Evolutionary conservation across 768 basidiomycete species (phyloP).

Genomic region (Kwoniella heveanensis): DNA sequence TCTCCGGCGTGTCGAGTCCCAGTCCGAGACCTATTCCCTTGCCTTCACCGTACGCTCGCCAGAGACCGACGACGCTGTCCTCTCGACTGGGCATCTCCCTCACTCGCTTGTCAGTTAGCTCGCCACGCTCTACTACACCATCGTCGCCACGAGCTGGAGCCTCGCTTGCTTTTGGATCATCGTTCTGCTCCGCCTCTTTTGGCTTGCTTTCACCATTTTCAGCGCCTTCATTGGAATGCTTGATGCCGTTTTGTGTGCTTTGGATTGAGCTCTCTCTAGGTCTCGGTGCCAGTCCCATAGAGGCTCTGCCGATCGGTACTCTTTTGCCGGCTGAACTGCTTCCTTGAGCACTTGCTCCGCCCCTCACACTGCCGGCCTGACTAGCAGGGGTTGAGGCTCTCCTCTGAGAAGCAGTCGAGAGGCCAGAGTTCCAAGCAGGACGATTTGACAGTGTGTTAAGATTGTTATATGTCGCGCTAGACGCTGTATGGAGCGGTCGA

Average conservation of each 20-base stretch:
- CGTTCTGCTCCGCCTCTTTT: no score
- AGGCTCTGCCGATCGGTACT: conserved; percentile 16
- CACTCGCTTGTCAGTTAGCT: not conserved
- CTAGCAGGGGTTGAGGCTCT: conserved; percentile 16
- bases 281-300: not conserved
- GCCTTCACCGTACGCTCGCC: conserved; percentile 12
- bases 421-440: conserved; percentile 26
- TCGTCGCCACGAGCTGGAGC: no score
- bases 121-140: not conserved
- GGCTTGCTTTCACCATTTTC: no score
- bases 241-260: no score
- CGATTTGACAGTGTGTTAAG: conserved; percentile 7
- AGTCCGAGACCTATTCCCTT: conserved; percentile 10
- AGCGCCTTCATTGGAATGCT: no score
- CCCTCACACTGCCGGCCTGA: conserved; percentile 6
- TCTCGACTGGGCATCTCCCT: conserved; percentile 16
- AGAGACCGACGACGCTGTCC: conserved; percentile 13
- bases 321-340: conserved; percentile 1
- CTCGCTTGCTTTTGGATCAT: no score
- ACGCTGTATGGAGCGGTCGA: conserved; percentile 15
- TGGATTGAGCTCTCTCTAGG: conserved; percentile 1
- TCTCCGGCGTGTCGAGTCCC: conserved; percentile 3
- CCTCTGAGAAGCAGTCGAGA: not conserved
- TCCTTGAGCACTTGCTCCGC: not conserved
- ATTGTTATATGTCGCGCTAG: conserved; percentile 2